phyloP scores from a whole-genome alignment of 2,329 filamentous ascomycete genomes.

The Spiromastix sp. region DNA sequence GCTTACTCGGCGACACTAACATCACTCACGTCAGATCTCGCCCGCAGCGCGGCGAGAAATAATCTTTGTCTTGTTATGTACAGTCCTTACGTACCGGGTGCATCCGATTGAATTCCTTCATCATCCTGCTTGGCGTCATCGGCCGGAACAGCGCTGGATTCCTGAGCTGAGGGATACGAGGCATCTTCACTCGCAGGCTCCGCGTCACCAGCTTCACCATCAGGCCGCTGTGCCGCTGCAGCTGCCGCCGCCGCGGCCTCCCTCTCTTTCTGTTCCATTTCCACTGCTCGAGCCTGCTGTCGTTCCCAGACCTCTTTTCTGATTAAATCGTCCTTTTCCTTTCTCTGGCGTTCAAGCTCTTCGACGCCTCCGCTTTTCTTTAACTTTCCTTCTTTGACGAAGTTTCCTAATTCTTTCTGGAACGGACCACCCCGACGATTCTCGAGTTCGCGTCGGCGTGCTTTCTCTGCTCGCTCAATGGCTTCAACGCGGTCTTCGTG shows the following conservation, averaged over 20 bases:
- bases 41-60: background rate
- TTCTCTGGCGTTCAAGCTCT: constrained; percentile 77
- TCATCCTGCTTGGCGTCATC: constrained; percentile 1
- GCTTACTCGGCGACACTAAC: constrained; percentile 11
- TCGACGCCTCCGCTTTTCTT: constrained; percentile 96
- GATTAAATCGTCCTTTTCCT: constrained; percentile 76
- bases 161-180: background rate
- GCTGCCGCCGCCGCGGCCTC: constrained; percentile 5
- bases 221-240: background rate
- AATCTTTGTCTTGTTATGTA: constrained; percentile 4
- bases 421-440: constrained; percentile 64
- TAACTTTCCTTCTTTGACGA: constrained; percentile 80
- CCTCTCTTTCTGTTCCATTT: constrained; percentile 32
- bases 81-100: constrained; percentile 10
- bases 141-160: background rate
- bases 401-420: constrained; percentile 71
- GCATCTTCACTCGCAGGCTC: background rate
- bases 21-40: background rate
- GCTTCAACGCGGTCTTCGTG: constrained; percentile 88
- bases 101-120: background rate
- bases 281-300: constrained; percentile 40
- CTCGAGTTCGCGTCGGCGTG: constrained; percentile 79
- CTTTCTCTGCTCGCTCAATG: constrained; percentile 92
- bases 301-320: constrained; percentile 61
- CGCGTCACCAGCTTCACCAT: background rate